Percentiles rank a stretch among this genome's conserved stretches.
Evolutionary conservation across 2,329 filamentous ascomycete species (phyloP).

Genomic region (Ophiostoma quercus): DNA sequence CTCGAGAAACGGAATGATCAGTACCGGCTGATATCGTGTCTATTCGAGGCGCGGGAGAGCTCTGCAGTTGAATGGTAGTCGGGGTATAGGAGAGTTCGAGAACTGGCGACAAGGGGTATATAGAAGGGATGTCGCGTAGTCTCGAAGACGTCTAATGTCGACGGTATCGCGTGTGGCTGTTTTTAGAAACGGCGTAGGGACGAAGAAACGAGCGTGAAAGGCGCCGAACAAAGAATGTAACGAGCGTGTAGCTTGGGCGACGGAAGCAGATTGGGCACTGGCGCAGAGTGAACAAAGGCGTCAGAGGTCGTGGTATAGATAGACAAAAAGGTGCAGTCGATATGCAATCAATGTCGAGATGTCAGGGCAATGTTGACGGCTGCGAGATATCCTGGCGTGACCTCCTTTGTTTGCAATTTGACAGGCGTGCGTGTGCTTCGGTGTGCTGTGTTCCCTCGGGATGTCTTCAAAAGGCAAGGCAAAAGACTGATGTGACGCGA

Average conservation of each 20-base stretch:
- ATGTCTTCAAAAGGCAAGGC: not conserved
- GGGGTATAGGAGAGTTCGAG: not conserved
- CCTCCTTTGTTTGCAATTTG: not conserved
- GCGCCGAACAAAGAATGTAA: slow-evolving; percentile 2
- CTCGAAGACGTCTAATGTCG: not conserved
- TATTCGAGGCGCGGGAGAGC: not conserved
- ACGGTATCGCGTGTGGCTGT: not conserved
- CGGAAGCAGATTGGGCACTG: not conserved
- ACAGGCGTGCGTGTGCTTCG: not conserved
- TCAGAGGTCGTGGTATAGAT: not conserved
- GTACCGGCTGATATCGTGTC: slow-evolving; percentile 11
- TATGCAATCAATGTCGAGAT: not conserved
- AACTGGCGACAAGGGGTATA: not conserved
- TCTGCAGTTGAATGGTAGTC: not conserved
- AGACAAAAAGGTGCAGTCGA: not conserved
- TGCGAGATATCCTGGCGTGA: not conserved
- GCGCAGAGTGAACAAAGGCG: not conserved
- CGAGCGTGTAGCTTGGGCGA: not conserved
- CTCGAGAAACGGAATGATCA: slow-evolving; percentile 20
- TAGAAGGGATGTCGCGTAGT: not conserved
- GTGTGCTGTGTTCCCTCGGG: not conserved
- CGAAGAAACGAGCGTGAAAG: slow-evolving; percentile 7
- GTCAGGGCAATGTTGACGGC: not conserved
- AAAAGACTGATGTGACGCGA: not conserved
- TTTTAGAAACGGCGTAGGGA: not conserved